Conservation (phyloP, 257 asterid genomes). For the Capsicum chinense region DNA sequence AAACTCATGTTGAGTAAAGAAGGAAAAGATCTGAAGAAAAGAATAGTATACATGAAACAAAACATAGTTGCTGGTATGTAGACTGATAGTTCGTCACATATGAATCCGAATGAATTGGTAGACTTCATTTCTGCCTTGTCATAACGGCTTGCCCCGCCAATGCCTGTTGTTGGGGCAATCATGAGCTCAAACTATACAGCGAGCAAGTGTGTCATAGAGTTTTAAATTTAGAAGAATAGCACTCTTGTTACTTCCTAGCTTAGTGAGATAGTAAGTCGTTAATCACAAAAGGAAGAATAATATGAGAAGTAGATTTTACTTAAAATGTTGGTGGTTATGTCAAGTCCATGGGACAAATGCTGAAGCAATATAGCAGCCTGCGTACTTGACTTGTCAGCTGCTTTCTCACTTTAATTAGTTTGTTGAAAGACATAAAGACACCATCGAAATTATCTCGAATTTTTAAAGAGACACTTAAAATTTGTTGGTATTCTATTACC, state of each 20-base stretch:
- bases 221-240: background rate
- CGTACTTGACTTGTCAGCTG: background rate
- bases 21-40: conserved; percentile 31
- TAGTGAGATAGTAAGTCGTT: background rate
- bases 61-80: conserved; percentile 34
- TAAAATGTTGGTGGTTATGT: background rate
- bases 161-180: background rate
- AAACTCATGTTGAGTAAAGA: conserved; percentile 39
- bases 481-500: no score
- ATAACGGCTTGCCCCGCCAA: no score
- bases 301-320: background rate
- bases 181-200: background rate
- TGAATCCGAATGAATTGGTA: no score
- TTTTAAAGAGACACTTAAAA: no score
- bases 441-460: no score
- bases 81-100: no score
- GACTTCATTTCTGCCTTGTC: no score
- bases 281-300: background rate
- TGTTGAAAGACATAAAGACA: background rate
- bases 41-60: conserved; percentile 33
- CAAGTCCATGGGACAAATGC: background rate
- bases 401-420: background rate
- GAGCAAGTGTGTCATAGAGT: background rate
- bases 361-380: background rate
- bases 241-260: background rate